Evolutionary conservation across 2,329 filamentous ascomycete genomes (phyloP).

Genomic region (Teratosphaeria pseudoeucalypti): DNA sequence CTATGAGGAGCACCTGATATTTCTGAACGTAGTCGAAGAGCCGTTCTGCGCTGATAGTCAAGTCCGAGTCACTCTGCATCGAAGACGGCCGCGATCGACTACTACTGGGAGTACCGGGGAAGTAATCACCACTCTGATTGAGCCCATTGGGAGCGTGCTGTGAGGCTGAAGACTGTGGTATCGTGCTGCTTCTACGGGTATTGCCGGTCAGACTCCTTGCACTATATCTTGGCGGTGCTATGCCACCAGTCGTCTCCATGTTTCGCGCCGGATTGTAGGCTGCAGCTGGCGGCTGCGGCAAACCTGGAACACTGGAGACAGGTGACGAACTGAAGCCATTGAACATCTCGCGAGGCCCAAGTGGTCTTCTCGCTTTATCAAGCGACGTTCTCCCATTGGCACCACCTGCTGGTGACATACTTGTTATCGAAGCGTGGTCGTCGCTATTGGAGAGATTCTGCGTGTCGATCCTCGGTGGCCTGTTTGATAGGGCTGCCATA

Average conservation of each 20-base stretch:
- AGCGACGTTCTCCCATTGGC: not conserved
- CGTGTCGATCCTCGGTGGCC: not conserved
- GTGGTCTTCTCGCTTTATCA: constrained; percentile 16
- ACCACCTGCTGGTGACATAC: constrained; percentile 30
- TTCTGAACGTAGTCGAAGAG: constrained; percentile 60
- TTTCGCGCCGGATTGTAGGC: constrained; percentile 71
- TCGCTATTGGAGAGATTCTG: not conserved
- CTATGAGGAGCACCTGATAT: constrained; percentile 68
- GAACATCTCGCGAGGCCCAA: constrained; percentile 48
- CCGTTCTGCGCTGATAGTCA: constrained; percentile 56
- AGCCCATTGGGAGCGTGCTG: constrained; percentile 27
- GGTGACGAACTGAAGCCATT: constrained; percentile 21
- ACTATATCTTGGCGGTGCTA: constrained; percentile 55
- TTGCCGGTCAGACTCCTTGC: constrained; percentile 48
- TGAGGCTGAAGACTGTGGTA: constrained; percentile 23
- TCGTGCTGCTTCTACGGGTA: constrained; percentile 43
- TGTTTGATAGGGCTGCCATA: not conserved
- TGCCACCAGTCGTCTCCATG: constrained; percentile 53
- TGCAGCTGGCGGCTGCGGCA: constrained; percentile 63
- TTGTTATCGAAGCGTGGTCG: not conserved
- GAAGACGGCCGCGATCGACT: constrained; percentile 27
- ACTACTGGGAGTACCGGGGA: constrained; percentile 21
- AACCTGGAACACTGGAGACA: constrained; percentile 41
- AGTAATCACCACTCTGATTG: constrained; percentile 31
- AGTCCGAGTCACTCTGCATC: constrained; percentile 44